Evolutionary conservation across 1,284 basidiomycete species (phyloP).

Genomic region (Pulchroboletus neoregius): DNA sequence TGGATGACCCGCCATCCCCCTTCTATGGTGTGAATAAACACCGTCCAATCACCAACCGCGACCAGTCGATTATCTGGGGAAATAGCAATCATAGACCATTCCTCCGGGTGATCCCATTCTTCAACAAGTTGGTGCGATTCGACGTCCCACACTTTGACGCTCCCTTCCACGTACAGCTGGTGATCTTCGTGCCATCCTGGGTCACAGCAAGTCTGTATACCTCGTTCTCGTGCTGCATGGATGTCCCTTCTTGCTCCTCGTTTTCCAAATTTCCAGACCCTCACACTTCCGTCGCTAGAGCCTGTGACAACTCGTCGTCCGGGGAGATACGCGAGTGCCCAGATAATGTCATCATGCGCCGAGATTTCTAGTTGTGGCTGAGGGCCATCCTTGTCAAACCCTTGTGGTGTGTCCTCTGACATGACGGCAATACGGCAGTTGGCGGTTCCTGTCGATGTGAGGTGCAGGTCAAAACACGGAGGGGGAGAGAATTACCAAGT

Average conservation of each 20-base stretch:
- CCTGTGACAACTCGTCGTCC: constrained; percentile 1
- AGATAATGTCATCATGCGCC: background rate
- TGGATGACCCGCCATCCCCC: background rate
- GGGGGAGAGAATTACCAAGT: too few relatives aligned
- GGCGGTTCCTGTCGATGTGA: too few relatives aligned
- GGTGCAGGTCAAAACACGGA: too few relatives aligned
- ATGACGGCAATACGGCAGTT: background rate
- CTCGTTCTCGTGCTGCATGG: background rate
- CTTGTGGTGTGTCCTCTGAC: background rate
- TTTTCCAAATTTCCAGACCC: constrained; percentile 6
- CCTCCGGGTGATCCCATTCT: background rate
- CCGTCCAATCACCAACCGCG: background rate
- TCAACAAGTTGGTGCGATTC: background rate
- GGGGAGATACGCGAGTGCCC: background rate
- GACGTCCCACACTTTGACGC: constrained; percentile 6
- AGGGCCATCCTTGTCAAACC: background rate
- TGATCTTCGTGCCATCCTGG: constrained; percentile 1
- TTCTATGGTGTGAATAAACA: background rate
- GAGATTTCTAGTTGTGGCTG: background rate
- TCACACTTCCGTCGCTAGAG: background rate
- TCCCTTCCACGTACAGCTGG: background rate
- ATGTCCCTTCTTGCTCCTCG: background rate
- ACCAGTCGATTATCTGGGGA: constrained; percentile 9
- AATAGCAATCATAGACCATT: background rate
- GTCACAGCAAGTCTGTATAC: background rate